Evolutionary conservation across 139 green algal genomes (phyloP).

Genomic region (Trebouxia sp.): DNA sequence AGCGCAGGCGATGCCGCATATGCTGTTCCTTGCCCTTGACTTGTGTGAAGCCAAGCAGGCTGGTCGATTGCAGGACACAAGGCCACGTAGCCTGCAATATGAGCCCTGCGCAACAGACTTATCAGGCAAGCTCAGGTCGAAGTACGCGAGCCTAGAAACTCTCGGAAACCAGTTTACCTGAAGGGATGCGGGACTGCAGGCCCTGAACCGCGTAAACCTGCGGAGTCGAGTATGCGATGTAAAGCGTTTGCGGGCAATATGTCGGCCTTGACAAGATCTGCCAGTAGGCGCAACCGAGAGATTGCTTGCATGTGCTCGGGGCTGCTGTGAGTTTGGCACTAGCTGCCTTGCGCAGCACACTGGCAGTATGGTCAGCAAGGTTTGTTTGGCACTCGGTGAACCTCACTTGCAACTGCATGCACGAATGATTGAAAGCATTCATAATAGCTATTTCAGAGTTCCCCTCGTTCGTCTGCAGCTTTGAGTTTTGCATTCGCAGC

Average conservation of each 20-base stretch:
- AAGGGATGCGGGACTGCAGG: neutral
- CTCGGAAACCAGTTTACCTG: neutral
- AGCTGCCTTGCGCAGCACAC: no score
- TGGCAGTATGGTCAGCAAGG: neutral
- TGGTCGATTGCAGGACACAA: slow-evolving; percentile 3
- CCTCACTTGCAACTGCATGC: neutral
- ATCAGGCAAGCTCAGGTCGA: no score
- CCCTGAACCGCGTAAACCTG: neutral
- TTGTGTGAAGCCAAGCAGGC: slow-evolving; percentile 1
- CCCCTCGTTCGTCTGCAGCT: no score
- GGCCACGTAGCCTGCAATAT: neutral
- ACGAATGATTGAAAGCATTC: neutral
- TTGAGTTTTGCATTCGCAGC: no score
- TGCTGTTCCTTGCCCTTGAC: neutral
- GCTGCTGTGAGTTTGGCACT: no score
- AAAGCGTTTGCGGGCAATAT: neutral
- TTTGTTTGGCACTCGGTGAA: neutral
- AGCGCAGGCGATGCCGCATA: neutral
- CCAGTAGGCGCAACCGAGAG: neutral
- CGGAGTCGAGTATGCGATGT: neutral
- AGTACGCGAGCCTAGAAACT: no score
- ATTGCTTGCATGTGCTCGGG: neutral
- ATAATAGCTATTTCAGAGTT: no score
- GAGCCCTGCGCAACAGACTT: neutral
- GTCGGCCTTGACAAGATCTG: neutral